Evolutionary conservation across 2,329 filamentous ascomycete genomes (phyloP).

Genomic region (Penicillium janthinellum): DNA sequence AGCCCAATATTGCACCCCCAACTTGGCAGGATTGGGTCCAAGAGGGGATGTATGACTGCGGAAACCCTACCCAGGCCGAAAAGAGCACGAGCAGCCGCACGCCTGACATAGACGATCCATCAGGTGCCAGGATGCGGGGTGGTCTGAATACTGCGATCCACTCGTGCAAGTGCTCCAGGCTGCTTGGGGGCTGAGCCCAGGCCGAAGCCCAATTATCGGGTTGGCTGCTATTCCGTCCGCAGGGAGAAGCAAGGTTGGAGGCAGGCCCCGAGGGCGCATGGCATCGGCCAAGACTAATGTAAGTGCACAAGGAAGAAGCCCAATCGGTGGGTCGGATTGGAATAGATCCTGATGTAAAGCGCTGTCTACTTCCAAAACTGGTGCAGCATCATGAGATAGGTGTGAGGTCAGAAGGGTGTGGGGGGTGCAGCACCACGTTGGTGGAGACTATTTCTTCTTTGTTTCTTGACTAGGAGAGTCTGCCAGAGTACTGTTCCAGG

Average conservation of each 20-base stretch:
- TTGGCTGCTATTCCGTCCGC: not conserved
- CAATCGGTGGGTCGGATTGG: not conserved
- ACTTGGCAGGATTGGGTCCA: not conserved
- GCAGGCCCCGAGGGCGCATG: conserved; percentile 6
- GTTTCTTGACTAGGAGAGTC: not conserved
- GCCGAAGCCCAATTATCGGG: not conserved
- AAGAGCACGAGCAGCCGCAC: conserved; percentile 1
- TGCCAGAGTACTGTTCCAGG: not conserved
- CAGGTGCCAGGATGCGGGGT: conserved; percentile 9
- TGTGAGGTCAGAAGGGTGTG: not conserved
- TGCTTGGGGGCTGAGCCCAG: not conserved
- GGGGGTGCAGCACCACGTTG: not conserved
- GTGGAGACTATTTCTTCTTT: not conserved
- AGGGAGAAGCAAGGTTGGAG: conserved; percentile 2
- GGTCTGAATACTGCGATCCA: conserved; percentile 5
- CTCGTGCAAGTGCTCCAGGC: conserved; percentile 3
- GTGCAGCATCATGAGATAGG: conserved; percentile 2
- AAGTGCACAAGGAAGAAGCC: conserved; percentile 4
- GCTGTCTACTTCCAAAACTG: not conserved
- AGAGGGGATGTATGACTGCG: not conserved
- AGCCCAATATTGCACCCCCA: not conserved
- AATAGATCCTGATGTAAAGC: not conserved
- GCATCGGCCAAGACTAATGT: not conserved
- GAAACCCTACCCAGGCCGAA: not conserved
- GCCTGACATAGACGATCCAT: conserved; percentile 16